phyloP scores from a whole-genome alignment of 805 yeast species.

The Ogataea populi-albae region DNA sequence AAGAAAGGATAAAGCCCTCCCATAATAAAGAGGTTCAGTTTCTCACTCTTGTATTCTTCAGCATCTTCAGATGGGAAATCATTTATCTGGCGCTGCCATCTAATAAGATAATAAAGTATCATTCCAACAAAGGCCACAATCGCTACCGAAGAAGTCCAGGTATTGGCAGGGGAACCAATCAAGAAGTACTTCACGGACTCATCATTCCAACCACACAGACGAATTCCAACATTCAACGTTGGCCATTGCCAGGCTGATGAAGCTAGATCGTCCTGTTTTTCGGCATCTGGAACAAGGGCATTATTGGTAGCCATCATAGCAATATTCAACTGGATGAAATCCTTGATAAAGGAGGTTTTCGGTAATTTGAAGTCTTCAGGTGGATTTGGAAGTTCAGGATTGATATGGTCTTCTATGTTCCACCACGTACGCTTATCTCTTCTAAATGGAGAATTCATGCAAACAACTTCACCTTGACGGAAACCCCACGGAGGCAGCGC shows the following conservation, averaged over 20 bases:
- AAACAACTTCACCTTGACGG: slow-evolving; percentile 84
- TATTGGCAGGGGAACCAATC: slow-evolving; percentile 75
- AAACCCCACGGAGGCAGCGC: slow-evolving; percentile 81
- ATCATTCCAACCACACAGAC: slow-evolving; percentile 72
- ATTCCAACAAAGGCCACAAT: slow-evolving; percentile 50
- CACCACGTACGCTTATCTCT: slow-evolving; percentile 88
- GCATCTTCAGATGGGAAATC: slow-evolving; percentile 48
- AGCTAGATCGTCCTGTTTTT: slow-evolving; percentile 68
- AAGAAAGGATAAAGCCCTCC: slow-evolving; percentile 82
- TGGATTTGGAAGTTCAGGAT: slow-evolving; percentile 56
- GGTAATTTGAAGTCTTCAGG: slow-evolving; percentile 65
- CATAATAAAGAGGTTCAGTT: slow-evolving; percentile 39
- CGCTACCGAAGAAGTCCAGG: slow-evolving; percentile 68
- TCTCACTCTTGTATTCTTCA: slow-evolving; percentile 12
- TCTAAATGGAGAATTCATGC: slow-evolving; percentile 61
- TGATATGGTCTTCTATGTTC: slow-evolving; percentile 73
- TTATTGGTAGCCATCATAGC: slow-evolving; percentile 89
- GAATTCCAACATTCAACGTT: slow-evolving; percentile 66
- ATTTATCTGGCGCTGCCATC: slow-evolving; percentile 80
- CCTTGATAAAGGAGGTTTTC: slow-evolving; percentile 71
- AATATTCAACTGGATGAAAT: slow-evolving; percentile 69
- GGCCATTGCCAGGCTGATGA: slow-evolving; percentile 91
- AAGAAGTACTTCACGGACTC: slow-evolving; percentile 59
- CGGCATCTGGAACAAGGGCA: slow-evolving; percentile 75
- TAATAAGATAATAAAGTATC: slow-evolving; percentile 47